Evolutionary conservation across 1,284 basidiomycete species (phyloP).

Genomic region (Megacollybia platyphylla): DNA sequence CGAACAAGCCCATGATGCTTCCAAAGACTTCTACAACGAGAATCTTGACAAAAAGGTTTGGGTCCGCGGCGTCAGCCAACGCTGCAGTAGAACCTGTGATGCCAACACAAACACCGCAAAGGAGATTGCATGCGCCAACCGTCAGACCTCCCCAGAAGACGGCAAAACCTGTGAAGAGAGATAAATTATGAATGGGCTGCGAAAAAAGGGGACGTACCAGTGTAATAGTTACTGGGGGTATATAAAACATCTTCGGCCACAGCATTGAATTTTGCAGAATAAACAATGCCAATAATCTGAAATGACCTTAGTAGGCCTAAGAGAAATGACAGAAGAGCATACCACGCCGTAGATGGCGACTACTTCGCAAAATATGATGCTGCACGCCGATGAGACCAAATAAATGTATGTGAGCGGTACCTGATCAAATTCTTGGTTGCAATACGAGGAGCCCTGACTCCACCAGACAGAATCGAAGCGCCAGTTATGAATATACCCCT

Average conservation of each 20-base stretch:
- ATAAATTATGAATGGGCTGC: not conserved
- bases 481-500: conserved; percentile 99
- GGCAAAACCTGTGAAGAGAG: conserved; percentile 51
- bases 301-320: not conserved
- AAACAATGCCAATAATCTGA: conserved; percentile 90
- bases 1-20: conserved; percentile 84
- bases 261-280: conserved; percentile 64
- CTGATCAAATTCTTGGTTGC: conserved; percentile 97
- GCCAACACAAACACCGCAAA: conserved; percentile 86
- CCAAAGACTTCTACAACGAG: conserved; percentile 93
- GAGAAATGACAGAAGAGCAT: conserved; percentile 18
- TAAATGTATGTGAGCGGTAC: conserved; percentile 26
- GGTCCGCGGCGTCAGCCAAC: conserved; percentile 86
- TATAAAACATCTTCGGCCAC: conserved; percentile 57
- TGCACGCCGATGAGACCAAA: conserved; percentile 16
- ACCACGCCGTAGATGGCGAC: conserved; percentile 95
- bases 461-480: conserved; percentile 89
- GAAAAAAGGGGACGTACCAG: conserved; percentile 37
- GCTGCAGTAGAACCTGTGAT: conserved; percentile 89
- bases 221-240: conserved; percentile 81
- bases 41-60: conserved; percentile 87
- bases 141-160: conserved; percentile 94
- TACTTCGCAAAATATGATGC: conserved; percentile 99
- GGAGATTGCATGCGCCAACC: conserved; percentile 84
- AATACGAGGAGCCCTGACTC: conserved; percentile 89